These are phyloP conservation scores for Phlebopus sp. DNA, from an alignment of 1,284 basidiomycete species.

Conservation along the genomic window DNA sequence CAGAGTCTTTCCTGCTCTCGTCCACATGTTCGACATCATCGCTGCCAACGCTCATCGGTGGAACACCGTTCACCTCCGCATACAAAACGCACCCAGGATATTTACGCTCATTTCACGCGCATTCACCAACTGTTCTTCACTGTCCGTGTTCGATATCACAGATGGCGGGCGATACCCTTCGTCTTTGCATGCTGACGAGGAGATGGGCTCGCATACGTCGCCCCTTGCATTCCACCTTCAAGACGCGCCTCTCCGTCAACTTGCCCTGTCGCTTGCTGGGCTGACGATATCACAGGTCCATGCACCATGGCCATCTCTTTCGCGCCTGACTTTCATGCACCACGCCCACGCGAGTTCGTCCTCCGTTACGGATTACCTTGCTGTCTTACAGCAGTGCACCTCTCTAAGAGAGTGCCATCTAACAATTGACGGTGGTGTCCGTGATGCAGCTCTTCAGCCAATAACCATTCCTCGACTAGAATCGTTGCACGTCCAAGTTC, in stretches of 20 bases:
- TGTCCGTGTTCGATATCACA: constrained; percentile 21
- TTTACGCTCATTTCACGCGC: constrained; percentile 9
- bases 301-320: constrained; percentile 18
- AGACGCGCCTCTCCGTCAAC: constrained; percentile 14
- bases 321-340: constrained; percentile 24
- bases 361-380: constrained; percentile 23
- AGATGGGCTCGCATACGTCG: background rate
- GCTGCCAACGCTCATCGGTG: constrained; percentile 17
- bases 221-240: constrained; percentile 17
- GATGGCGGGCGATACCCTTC: constrained; percentile 20
- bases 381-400: constrained; percentile 18
- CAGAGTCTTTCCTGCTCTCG: constrained; percentile 21
- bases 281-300: constrained; percentile 18
- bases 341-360: constrained; percentile 21
- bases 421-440: constrained; percentile 13
- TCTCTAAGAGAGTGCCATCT: constrained; percentile 23
- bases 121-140: constrained; percentile 14
- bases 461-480: constrained; percentile 23
- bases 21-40: constrained; percentile 19
- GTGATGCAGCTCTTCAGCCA: constrained; percentile 12
- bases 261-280: constrained; percentile 21
- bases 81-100: constrained; percentile 19
- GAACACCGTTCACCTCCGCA: constrained; percentile 21
- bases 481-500: constrained; percentile 14
- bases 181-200: constrained; percentile 4